Evolutionary conservation across 768 basidiomycete species (phyloP).

Genomic region (Boletus speciosus): DNA sequence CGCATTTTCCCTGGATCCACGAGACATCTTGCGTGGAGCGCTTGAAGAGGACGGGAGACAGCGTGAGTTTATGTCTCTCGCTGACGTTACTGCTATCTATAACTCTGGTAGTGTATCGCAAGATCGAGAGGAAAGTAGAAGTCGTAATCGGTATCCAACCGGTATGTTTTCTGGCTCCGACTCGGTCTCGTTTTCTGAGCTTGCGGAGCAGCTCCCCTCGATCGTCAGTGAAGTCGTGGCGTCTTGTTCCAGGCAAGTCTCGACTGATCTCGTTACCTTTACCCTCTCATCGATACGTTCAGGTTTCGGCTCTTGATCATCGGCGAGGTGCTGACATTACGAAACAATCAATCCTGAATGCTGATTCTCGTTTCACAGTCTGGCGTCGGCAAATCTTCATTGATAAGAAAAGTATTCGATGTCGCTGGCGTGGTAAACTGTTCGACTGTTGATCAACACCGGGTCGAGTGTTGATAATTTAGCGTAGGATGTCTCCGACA

Average conservation of each 20-base stretch:
- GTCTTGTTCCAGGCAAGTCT: not conserved
- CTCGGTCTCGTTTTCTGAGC: not conserved
- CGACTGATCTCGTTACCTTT: not conserved
- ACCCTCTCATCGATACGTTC: not conserved
- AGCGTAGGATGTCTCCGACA: slow-evolving; percentile 1
- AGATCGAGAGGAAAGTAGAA: not conserved
- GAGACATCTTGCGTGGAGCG: not conserved
- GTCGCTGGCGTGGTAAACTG: not conserved
- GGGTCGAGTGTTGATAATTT: not conserved
- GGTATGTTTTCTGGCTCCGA: not conserved
- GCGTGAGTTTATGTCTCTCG: not conserved
- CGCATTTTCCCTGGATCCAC: not conserved
- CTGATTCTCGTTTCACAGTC: not conserved
- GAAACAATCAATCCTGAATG: not conserved
- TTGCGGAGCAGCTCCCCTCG: not conserved
- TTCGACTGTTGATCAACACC: not conserved
- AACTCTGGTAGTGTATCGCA: not conserved
- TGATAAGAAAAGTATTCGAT: slow-evolving; percentile 4
- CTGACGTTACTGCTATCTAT: not conserved
- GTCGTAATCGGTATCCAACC: not conserved
- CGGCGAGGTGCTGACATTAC: not conserved
- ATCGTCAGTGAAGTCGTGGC: not conserved
- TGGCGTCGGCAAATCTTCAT: not conserved
- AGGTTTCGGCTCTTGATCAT: slow-evolving; percentile 9
- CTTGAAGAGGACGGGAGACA: not conserved